Evolutionary conservation across 2,329 filamentous ascomycete species (phyloP).

Genomic region (Penicillium fuscoglaucum): DNA sequence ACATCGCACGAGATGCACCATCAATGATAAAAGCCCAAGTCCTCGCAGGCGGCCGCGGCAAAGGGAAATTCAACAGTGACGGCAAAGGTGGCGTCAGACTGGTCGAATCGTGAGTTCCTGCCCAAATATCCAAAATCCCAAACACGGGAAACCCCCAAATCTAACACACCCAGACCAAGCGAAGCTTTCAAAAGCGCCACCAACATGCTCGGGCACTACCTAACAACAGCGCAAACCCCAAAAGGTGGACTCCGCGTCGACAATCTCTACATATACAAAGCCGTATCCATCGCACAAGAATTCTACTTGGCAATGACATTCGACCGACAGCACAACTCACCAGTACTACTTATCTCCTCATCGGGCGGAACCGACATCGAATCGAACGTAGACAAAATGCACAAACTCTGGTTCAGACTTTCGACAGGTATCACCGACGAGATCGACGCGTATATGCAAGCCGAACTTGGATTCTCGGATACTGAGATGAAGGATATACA

Average conservation of each 20-base stretch:
- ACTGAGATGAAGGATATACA: conserved; percentile 27
- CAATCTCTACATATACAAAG: conserved; percentile 42
- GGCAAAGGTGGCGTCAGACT: conserved; percentile 33
- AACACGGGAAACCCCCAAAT: not conserved
- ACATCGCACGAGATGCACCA: conserved; percentile 22
- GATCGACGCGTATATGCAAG: conserved; percentile 25
- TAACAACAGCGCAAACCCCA: conserved; percentile 34
- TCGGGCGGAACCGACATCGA: conserved; percentile 37
- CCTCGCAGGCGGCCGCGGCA: conserved; percentile 35
- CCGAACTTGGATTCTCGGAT: conserved; percentile 28
- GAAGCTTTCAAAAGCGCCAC: conserved; percentile 31
- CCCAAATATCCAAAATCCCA: not conserved
- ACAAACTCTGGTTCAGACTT: conserved; percentile 30
- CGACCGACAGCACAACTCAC: conserved; percentile 45
- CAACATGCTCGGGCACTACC: conserved; percentile 32
- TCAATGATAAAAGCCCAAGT: conserved; percentile 35
- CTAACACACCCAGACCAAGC: conserved; percentile 17
- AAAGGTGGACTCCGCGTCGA: conserved; percentile 29
- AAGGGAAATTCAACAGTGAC: conserved; percentile 32
- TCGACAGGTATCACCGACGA: conserved; percentile 27
- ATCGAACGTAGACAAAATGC: conserved; percentile 27
- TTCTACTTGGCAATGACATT: conserved; percentile 49
- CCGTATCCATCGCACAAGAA: conserved; percentile 30
- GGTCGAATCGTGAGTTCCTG: conserved; percentile 22
- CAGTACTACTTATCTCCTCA: conserved; percentile 41